These are phyloP conservation scores for Anthracocystis panici-leucophaei DNA, from an alignment of 1,284 basidiomycete species.

Conservation along the genomic window DNA sequence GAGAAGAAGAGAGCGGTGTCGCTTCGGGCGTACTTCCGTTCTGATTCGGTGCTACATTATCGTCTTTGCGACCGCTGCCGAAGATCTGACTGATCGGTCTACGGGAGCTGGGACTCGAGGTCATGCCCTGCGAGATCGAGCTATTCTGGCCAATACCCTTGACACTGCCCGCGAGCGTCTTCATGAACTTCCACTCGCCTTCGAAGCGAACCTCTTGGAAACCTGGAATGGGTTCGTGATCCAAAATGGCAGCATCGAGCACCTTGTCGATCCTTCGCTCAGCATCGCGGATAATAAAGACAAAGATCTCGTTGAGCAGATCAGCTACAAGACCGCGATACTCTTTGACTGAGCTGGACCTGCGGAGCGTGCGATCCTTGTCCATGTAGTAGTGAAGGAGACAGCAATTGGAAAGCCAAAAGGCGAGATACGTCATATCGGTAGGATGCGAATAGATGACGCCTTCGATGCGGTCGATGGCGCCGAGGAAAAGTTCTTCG, in stretches of 20 bases:
- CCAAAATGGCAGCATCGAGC: constrained; percentile 85
- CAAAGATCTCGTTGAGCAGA: constrained; percentile 90
- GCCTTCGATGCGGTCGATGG: constrained; percentile 91
- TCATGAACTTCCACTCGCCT: constrained; percentile 81
- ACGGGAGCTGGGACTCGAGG: constrained; percentile 42
- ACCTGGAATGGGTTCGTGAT: constrained; percentile 81
- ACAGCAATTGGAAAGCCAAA: constrained; percentile 94
- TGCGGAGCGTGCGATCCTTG: constrained; percentile 68
- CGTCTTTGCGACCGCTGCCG: constrained; percentile 22
- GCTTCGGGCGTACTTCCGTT: constrained; percentile 7
- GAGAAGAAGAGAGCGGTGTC: constrained; percentile 18
- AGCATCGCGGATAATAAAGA: constrained; percentile 92
- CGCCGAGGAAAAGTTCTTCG: constrained; percentile 89
- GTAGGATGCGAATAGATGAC: constrained; percentile 79
- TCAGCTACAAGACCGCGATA: constrained; percentile 54
- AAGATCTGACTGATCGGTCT: constrained; percentile 58
- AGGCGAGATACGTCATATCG: constrained; percentile 85
- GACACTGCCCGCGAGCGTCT: constrained; percentile 60
- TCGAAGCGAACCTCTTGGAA: constrained; percentile 90
- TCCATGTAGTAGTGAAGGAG: constrained; percentile 89
- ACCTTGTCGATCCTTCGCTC: constrained; percentile 89
- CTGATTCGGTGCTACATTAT: neutral
- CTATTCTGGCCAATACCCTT: constrained; percentile 44
- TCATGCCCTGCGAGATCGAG: constrained; percentile 28
- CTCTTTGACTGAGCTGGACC: constrained; percentile 37